phyloP scores from a whole-genome alignment of 2,329 filamentous ascomycete species.

The Pestalotiopsis sp. region DNA sequence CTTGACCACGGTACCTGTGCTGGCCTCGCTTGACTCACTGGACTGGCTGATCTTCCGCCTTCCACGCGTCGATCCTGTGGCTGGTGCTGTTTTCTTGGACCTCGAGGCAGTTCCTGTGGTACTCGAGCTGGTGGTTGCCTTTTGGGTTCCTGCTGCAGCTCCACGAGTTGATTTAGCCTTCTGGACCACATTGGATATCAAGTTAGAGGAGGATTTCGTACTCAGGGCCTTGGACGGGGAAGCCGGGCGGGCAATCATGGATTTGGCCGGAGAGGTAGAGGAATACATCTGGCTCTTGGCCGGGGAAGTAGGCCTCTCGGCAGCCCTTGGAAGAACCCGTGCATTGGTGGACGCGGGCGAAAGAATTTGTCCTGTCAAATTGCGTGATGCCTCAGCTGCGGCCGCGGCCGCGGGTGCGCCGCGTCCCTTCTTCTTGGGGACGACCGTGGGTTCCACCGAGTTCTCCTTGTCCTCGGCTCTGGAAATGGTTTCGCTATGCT shows the following conservation, averaged over 20 bases:
- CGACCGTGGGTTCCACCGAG: conserved; percentile 55
- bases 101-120: conserved; percentile 27
- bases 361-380: conserved; percentile 61
- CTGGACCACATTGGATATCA: conserved; percentile 59
- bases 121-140: conserved; percentile 44
- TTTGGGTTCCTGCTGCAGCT: conserved; percentile 43
- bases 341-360: conserved; percentile 85
- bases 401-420: conserved; percentile 39
- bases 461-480: conserved; percentile 75
- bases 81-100: conserved; percentile 36
- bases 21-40: conserved; percentile 65
- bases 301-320: conserved; percentile 4
- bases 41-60: conserved; percentile 56
- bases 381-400: conserved; percentile 37
- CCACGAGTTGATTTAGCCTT: conserved; percentile 57
- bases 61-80: conserved; percentile 46
- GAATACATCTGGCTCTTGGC: conserved; percentile 51
- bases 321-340: conserved; percentile 44
- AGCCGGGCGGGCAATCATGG: conserved; percentile 56
- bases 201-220: conserved; percentile 37
- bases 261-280: conserved; percentile 53
- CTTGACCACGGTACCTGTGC: conserved; percentile 64
- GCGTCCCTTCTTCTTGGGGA: conserved; percentile 68
- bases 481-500: conserved; percentile 60
- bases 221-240: conserved; percentile 61